Evolutionary conservation across 768 basidiomycete genomes (phyloP).

Genomic region (Paxillus involutus): DNA sequence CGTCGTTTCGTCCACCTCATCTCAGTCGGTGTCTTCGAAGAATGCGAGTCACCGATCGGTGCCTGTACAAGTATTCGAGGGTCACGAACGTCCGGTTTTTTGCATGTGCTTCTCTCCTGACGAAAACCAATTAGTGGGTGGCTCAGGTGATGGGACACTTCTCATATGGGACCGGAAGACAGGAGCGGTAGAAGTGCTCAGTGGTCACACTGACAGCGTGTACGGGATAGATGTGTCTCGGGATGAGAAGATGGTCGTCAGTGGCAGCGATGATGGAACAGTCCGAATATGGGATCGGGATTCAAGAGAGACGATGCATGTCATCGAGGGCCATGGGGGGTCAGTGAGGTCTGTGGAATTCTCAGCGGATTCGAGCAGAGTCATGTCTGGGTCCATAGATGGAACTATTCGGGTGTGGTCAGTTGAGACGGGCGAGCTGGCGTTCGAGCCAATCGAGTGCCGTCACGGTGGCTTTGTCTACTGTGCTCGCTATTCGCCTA

Average conservation of each 20-base stretch:
- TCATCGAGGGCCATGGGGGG: neutral
- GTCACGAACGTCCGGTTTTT: neutral
- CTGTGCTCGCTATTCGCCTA: neutral
- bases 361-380: conserved; percentile 40
- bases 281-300: conserved; percentile 2
- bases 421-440: neutral
- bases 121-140: neutral
- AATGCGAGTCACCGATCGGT: neutral
- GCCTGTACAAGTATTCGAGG: neutral
- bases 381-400: conserved; percentile 41
- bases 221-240: neutral
- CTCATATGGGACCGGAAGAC: neutral
- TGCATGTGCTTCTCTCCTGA: neutral
- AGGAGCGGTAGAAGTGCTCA: neutral
- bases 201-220: neutral
- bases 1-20: too few species aligned
- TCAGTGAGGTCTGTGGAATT: conserved; percentile 32
- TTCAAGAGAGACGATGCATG: neutral
- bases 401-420: neutral
- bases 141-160: neutral
- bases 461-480: neutral
- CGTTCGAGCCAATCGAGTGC: neutral
- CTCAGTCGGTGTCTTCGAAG: too few species aligned
- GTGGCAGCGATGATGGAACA: neutral
- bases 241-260: neutral